Evolutionary conservation across 164 flowering plant genomes (phyloP).

Genomic region (Euptelea pleiosperma): DNA sequence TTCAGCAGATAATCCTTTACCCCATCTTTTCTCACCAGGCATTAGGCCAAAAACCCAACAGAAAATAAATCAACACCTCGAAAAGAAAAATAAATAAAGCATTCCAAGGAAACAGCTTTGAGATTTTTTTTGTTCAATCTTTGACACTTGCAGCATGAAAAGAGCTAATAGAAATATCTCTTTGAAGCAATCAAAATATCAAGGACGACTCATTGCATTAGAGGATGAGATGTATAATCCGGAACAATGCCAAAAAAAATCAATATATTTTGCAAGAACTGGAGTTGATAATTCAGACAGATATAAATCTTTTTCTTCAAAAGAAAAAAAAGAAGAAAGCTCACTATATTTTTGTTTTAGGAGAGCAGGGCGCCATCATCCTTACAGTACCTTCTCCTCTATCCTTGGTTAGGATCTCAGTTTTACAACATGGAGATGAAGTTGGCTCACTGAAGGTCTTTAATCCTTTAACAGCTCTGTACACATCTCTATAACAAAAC

Average conservation of each 20-base stretch:
- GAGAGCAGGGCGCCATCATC: constrained; percentile 19
- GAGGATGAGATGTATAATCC: too few species aligned
- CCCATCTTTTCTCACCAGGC: background rate
- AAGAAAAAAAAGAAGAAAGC: constrained; percentile 3
- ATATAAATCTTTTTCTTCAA: constrained; percentile 4
- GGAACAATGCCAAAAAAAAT: constrained; percentile 14
- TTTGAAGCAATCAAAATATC: background rate
- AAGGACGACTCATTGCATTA: too few species aligned
- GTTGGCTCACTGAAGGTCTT: constrained; percentile 17
- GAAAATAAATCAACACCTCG: constrained; percentile 1
- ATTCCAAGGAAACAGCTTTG: background rate
- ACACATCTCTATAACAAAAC: constrained; percentile 18
- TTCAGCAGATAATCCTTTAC: background rate
- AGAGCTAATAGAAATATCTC: background rate
- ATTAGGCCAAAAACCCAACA: background rate
- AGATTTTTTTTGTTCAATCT: background rate
- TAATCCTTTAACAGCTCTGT: constrained; percentile 14
- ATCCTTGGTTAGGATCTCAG: constrained; percentile 23
- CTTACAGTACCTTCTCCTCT: constrained; percentile 13
- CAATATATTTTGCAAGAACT: constrained; percentile 12
- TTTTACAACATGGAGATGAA: constrained; percentile 22
- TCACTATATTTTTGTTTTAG: constrained; percentile 17
- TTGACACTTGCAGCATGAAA: background rate
- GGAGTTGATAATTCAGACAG: constrained; percentile 11
- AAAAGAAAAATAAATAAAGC: background rate